Conservation (phyloP, 2,329 filamentous ascomycete species). For the Zymoseptoria crescenta region DNA sequence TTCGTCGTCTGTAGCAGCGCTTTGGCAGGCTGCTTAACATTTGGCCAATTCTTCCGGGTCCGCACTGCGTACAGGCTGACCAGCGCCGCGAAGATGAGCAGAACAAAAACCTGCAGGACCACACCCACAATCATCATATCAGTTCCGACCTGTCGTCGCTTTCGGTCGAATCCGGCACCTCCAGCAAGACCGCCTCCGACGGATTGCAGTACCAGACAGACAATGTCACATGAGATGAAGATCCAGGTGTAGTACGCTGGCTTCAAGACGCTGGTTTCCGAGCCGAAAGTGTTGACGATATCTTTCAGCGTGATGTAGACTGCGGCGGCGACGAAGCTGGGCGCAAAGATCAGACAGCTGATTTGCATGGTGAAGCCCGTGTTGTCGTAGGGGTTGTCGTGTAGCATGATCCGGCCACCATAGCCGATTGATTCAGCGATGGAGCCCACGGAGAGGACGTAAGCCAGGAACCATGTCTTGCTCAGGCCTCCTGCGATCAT, state of each 20-base stretch:
- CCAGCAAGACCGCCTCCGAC: conserved; percentile 40
- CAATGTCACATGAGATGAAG: conserved; percentile 45
- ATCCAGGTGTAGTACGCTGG: conserved; percentile 42
- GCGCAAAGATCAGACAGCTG: conserved; percentile 35
- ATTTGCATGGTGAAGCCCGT: conserved; percentile 37
- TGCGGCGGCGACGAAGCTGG: conserved; percentile 38
- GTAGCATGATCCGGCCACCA: conserved; percentile 35
- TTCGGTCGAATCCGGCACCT: conserved; percentile 21
- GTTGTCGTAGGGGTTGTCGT: conserved; percentile 34
- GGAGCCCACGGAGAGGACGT: conserved; percentile 33
- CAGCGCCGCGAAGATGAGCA: conserved; percentile 45
- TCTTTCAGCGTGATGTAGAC: conserved; percentile 43
- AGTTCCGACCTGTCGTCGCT: conserved; percentile 38
- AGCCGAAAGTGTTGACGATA: conserved; percentile 37
- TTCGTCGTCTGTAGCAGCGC: background rate
- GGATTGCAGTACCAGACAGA: conserved; percentile 54
- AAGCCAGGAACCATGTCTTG: conserved; percentile 33
- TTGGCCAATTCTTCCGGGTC: background rate
- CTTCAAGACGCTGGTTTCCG: conserved; percentile 33
- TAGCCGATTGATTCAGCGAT: conserved; percentile 38
- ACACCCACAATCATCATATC: conserved; percentile 61
- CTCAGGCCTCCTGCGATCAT: conserved; percentile 27
- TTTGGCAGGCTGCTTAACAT: background rate
- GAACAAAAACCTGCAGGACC: conserved; percentile 51
- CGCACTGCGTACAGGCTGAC: background rate